phyloP scores from a whole-genome alignment of 2,329 filamentous ascomycete genomes.

The Aspergillus oerlinghausenensis region DNA sequence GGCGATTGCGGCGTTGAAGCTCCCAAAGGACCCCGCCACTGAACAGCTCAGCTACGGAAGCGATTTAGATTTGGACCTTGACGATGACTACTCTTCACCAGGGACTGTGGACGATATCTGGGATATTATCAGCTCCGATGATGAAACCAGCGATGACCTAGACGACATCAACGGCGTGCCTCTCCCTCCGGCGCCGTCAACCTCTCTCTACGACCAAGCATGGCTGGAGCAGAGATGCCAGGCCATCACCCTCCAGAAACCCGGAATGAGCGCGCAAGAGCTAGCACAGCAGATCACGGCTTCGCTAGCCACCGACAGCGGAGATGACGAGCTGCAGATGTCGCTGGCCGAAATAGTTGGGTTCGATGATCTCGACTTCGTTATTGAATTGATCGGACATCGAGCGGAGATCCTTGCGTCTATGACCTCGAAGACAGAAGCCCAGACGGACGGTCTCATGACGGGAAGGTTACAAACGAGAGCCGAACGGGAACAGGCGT shows the following conservation, averaged over 20 bases:
- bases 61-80: constrained; percentile 53
- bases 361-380: constrained; percentile 88
- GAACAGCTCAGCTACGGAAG: constrained; percentile 46
- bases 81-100: constrained; percentile 58
- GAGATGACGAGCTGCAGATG: constrained; percentile 86
- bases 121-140: constrained; percentile 79
- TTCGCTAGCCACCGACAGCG: constrained; percentile 63
- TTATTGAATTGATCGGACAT: constrained; percentile 82
- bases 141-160: constrained; percentile 61
- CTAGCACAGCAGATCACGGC: constrained; percentile 73
- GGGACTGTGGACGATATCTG: constrained; percentile 75
- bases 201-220: constrained; percentile 48
- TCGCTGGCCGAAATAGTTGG: constrained; percentile 84
- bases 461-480: constrained; percentile 63
- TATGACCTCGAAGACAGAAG: constrained; percentile 25
- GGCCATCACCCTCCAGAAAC: constrained; percentile 59
- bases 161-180: constrained; percentile 48
- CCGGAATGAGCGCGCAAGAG: constrained; percentile 63
- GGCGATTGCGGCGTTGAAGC: constrained; percentile 69
- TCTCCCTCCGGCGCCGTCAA: constrained; percentile 19
- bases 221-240: constrained; percentile 72
- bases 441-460: constrained; percentile 42
- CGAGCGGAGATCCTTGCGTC: constrained; percentile 61
- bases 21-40: constrained; percentile 47
- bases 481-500: constrained; percentile 71